phyloP scores from a whole-genome alignment of 306 rosid species.

The Carpinus viminea region DNA sequence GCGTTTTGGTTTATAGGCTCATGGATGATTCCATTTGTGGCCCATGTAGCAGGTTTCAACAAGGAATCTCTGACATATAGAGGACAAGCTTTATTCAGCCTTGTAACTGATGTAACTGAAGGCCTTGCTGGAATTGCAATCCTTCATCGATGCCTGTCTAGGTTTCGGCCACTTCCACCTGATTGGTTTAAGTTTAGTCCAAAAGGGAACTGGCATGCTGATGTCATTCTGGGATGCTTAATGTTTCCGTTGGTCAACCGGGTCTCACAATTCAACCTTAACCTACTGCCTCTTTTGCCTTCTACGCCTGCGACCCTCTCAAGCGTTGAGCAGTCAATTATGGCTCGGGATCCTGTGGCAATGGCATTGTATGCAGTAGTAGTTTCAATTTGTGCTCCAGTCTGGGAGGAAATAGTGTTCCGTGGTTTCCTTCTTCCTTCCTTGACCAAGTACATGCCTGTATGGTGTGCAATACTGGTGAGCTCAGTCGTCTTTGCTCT shows the following conservation, averaged over 20 bases:
- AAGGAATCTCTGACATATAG: slow-evolving; percentile 75
- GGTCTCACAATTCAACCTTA: slow-evolving; percentile 83
- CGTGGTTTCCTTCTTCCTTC: slow-evolving; percentile 96
- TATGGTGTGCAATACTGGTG: slow-evolving; percentile 86
- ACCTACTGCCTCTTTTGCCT: slow-evolving; percentile 76
- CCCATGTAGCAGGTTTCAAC: slow-evolving; percentile 72
- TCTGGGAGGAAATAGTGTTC: slow-evolving; percentile 96
- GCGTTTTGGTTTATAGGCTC: slow-evolving; percentile 97
- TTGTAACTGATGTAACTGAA: slow-evolving; percentile 83
- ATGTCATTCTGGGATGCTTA: slow-evolving; percentile 85
- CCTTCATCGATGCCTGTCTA: slow-evolving; percentile 76
- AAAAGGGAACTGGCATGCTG: slow-evolving; percentile 81
- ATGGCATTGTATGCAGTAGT: slow-evolving; percentile 81
- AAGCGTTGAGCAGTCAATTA: slow-evolving; percentile 87
- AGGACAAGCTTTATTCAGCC: slow-evolving; percentile 90
- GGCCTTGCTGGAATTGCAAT: slow-evolving; percentile 85
- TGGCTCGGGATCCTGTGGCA: slow-evolving; percentile 91
- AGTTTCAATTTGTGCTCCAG: slow-evolving; percentile 88
- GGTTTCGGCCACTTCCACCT: slow-evolving; percentile 83
- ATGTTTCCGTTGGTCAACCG: slow-evolving; percentile 86
- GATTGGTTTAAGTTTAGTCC: slow-evolving; percentile 91
- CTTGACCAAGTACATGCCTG: slow-evolving; percentile 90
- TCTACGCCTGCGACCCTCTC: slow-evolving; percentile 76
- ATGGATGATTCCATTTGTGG: slow-evolving; percentile 86
- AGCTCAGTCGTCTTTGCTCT: slow-evolving; percentile 89